Evolutionary conservation across 2,329 filamentous ascomycete species (phyloP), one percentile per base, ranked within the genome.

Genomic region (Purpureocillium lavendulum): DNA sequence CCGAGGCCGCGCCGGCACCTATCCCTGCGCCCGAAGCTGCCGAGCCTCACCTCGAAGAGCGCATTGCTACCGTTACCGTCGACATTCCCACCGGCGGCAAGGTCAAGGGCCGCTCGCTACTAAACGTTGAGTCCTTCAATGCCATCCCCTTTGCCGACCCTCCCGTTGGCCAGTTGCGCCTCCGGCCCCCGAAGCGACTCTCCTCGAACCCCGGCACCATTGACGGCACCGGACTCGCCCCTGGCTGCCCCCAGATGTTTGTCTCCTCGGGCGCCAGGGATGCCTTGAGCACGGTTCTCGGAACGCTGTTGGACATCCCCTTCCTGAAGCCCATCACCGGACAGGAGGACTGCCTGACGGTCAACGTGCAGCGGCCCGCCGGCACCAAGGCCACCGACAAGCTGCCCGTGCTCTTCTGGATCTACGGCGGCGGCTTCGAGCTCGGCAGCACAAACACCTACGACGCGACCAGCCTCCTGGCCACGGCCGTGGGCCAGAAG

Each of bases 61-160:
- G 68, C 33, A 67, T 64, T 31, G 59, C 52, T 28, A 59, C 56
- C 16, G 73, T 75, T 4, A 71, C 69, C 3, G 76, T 81, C 36
- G 60, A 67, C 13, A 70, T 79, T 29, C 59, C 70, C 1, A 67
- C 71, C 33, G 79, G 75, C 30, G 79, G 76, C 33, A 81, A 72
- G 4, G 61, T 84, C 28, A 55, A 72, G 32, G 78, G 77, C 30
- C 40, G 60, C 48, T 43, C 53, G n/a, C 43, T 58, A 3, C 50
- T 56, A 3, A 59, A 61, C 18, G 69, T 87, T 15, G 84, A 90
- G 41, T 75, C 68, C 18, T 89, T 86, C 64, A 77, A 73, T 40
- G 84, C 80, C 16, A 86, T 92, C 40, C 85, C 84, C 3, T 92
- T 80, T 52, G 84, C 84, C 2, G 67, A 85, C 45, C 72, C 83